phyloP scores from a whole-genome alignment of 768 basidiomycete genomes.

The Thelephora ganbajun region DNA sequence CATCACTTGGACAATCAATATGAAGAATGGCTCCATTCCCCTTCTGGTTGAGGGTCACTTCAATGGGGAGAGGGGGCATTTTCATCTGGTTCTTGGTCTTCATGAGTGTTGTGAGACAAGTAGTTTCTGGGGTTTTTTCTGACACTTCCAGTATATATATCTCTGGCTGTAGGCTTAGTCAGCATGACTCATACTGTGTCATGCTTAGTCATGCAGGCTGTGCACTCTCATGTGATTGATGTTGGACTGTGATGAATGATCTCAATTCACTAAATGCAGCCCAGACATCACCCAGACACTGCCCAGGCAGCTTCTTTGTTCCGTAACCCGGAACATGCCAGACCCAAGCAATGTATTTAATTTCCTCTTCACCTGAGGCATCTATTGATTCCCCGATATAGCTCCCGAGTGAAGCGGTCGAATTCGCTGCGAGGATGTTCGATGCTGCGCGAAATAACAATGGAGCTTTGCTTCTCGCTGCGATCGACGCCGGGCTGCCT shows the following conservation, averaged over 20 bases:
- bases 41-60: not conserved
- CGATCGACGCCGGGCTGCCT: constrained; percentile 57
- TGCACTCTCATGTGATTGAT: no score
- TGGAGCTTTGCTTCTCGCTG: constrained; percentile 34
- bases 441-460: constrained; percentile 57
- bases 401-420: constrained; percentile 25
- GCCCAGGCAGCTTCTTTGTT: not conserved
- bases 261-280: not conserved
- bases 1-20: not conserved
- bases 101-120: not conserved
- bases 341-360: not conserved
- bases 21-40: constrained; percentile 3
- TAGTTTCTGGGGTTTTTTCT: no score
- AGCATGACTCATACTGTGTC: no score
- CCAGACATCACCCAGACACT: not conserved
- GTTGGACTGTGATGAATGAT: no score
- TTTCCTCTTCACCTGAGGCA: not conserved
- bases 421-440: constrained; percentile 58
- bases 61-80: not conserved
- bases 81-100: not conserved
- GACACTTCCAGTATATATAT: no score
- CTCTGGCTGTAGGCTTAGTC: no score
- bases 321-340: not conserved
- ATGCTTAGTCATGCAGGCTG: no score
- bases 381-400: not conserved